Conservation (phyloP, 116 monocot genomes). For the Posidonia oceanica region DNA sequence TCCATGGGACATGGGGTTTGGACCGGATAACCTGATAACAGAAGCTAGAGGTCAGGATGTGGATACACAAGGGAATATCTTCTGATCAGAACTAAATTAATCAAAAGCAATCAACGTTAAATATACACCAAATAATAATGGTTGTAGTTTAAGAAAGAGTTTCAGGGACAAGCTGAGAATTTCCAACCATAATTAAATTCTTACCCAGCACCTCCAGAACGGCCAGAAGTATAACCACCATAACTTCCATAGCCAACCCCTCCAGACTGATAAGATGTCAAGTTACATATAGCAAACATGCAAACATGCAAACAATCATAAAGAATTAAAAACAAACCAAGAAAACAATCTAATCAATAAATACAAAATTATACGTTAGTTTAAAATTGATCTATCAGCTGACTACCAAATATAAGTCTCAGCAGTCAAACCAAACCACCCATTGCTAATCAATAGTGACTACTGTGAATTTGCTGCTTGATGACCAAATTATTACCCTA, state of each 20-base stretch:
- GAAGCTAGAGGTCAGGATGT: constrained; percentile 34
- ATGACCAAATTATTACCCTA: too few species aligned
- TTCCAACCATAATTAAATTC: constrained; percentile 1
- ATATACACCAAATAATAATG: not conserved
- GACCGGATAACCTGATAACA: constrained; percentile 81
- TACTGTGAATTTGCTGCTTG: too few species aligned
- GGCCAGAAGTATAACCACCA: constrained; percentile 63
- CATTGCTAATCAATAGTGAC: too few species aligned
- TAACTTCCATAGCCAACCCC: constrained; percentile 50
- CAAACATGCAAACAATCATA: not conserved
- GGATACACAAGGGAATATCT: constrained; percentile 7
- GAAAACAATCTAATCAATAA: not conserved
- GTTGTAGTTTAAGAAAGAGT: not conserved
- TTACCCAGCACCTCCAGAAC: constrained; percentile 74
- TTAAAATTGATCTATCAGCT: too few species aligned
- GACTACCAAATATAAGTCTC: too few species aligned
- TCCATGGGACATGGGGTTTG: constrained; percentile 57
- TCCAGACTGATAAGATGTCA: constrained; percentile 30
- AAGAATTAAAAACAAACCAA: not conserved
- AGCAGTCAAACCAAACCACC: too few species aligned
- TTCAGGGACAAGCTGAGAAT: not conserved
- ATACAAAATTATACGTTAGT: too few species aligned
- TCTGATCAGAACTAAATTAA: not conserved
- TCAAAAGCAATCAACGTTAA: not conserved
- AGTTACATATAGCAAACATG: not conserved